phyloP scores from a whole-genome alignment of 805 yeast genomes.

The Pichia sporocuriosa region DNA sequence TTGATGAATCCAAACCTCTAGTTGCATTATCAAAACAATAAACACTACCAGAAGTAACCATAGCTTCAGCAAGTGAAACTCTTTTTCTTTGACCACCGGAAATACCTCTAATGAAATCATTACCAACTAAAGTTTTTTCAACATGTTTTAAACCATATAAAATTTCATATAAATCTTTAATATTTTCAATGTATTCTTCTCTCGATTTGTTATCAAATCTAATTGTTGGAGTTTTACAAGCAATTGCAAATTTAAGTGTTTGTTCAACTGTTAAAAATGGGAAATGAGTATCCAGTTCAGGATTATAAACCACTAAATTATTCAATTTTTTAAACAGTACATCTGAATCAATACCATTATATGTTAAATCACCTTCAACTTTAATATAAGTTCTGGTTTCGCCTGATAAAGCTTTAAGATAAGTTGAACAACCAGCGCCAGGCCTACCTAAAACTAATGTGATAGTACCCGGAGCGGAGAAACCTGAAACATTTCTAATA shows the following conservation, averaged over 20 bases:
- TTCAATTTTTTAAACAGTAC: conserved; percentile 41
- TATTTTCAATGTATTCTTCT: conserved; percentile 33
- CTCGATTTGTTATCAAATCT: conserved; percentile 36
- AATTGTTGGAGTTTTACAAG: conserved; percentile 47
- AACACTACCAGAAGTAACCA: conserved; percentile 44
- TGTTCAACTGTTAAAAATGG: conserved; percentile 49
- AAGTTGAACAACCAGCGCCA: conserved; percentile 59
- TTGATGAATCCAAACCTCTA: conserved; percentile 64
- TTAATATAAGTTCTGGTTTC: conserved; percentile 34
- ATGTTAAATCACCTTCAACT: conserved; percentile 36
- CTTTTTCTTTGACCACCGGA: conserved; percentile 72
- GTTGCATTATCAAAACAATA: conserved; percentile 68
- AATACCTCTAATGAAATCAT: conserved; percentile 61
- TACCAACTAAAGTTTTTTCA: conserved; percentile 56
- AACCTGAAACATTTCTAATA: conserved; percentile 19
- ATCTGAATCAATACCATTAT: conserved; percentile 40
- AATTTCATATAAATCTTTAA: conserved; percentile 44
- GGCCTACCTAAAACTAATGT: conserved; percentile 50
- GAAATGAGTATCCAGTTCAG: conserved; percentile 50
- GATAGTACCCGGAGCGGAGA: conserved; percentile 44
- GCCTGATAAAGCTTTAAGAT: conserved; percentile 41
- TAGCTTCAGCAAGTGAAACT: conserved; percentile 62
- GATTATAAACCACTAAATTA: conserved; percentile 44
- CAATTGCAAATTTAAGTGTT: conserved; percentile 48
- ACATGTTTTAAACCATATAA: conserved; percentile 55